A percentile compares a stretch with the other conserved stretches of the same genome.
These are phyloP conservation scores for Escallonia herrerae DNA, from an alignment of 129 eudicot genomes.

Conservation along the genomic window DNA sequence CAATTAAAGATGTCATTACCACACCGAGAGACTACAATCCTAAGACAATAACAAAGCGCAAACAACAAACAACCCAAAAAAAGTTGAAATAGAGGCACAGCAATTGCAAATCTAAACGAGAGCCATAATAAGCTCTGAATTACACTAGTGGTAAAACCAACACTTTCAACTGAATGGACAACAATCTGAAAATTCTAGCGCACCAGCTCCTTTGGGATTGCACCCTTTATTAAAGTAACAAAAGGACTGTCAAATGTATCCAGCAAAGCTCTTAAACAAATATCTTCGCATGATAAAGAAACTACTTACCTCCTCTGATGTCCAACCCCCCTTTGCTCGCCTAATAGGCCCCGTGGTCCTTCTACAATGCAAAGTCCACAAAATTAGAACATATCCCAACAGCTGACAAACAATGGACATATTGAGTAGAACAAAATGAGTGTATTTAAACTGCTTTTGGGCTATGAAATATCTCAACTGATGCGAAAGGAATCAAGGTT, in stretches of 20 bases:
- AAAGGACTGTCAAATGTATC: conserved; percentile 1
- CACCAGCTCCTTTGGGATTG: not conserved
- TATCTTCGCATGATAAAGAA: conserved; percentile 3
- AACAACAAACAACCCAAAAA: not conserved
- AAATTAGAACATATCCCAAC: conserved; percentile 12
- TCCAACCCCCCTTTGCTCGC: conserved; percentile 99
- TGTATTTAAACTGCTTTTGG: not conserved
- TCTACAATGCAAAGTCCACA: conserved; percentile 39
- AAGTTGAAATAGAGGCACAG: not conserved
- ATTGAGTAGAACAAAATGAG: not conserved
- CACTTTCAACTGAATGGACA: not conserved
- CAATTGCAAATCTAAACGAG: not conserved
- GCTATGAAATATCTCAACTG: not conserved
- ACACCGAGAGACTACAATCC: conserved; percentile 7
- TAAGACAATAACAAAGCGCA: not conserved
- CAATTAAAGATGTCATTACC: conserved; percentile 4
- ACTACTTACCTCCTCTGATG: conserved; percentile 82
- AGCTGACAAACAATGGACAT: not conserved
- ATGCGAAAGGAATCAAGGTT: not conserved
- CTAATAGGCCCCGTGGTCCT: conserved; percentile 91
- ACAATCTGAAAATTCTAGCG: not conserved
- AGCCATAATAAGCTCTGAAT: not conserved
- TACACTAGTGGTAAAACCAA: not conserved
- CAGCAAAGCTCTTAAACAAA: not conserved
- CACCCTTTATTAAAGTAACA: not conserved